These are phyloP conservation scores for Solanum sejunctum DNA, from an alignment of 257 asterid species.

Conservation along the genomic window DNA sequence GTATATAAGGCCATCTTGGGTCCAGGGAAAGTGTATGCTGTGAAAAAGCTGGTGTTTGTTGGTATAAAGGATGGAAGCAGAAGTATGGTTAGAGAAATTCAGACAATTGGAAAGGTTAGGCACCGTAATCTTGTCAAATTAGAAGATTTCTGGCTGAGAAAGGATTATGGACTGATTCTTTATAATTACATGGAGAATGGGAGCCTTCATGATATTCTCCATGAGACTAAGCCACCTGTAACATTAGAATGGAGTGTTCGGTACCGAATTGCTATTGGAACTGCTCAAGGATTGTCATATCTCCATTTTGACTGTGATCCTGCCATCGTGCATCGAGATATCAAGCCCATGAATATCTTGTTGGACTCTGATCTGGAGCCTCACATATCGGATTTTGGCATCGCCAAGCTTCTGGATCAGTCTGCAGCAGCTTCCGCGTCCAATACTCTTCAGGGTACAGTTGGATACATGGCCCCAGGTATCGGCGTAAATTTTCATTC, in stretches of 20 bases:
- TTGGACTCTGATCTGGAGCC: slow-evolving; percentile 72
- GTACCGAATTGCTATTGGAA: slow-evolving; percentile 55
- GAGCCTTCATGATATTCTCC: slow-evolving; percentile 69
- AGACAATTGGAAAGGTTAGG: slow-evolving; percentile 68
- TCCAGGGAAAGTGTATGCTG: slow-evolving; percentile 46
- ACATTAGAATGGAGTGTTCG: slow-evolving; percentile 48
- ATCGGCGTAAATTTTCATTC: neutral
- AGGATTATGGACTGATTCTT: slow-evolving; percentile 57
- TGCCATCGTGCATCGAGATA: slow-evolving; percentile 57
- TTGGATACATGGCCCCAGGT: slow-evolving; percentile 90
- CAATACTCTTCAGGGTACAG: slow-evolving; percentile 44
- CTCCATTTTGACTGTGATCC: slow-evolving; percentile 86
- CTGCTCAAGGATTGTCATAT: slow-evolving; percentile 67
- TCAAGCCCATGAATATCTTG: slow-evolving; percentile 68
- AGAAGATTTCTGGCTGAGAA: slow-evolving; percentile 70
- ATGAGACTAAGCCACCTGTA: slow-evolving; percentile 19
- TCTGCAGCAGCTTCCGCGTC: slow-evolving; percentile 29
- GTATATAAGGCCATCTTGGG: slow-evolving; percentile 57
- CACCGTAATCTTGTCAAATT: slow-evolving; percentile 68
- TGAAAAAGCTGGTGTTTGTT: slow-evolving; percentile 43
- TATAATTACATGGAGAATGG: slow-evolving; percentile 63
- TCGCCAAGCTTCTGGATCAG: slow-evolving; percentile 70
- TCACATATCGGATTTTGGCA: slow-evolving; percentile 78
- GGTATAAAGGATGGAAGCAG: slow-evolving; percentile 32
- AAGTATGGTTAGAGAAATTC: slow-evolving; percentile 61